These are phyloP conservation scores for Entamoeba invadens DNA, from an alignment of 208 protist species.

Conservation along the genomic window DNA sequence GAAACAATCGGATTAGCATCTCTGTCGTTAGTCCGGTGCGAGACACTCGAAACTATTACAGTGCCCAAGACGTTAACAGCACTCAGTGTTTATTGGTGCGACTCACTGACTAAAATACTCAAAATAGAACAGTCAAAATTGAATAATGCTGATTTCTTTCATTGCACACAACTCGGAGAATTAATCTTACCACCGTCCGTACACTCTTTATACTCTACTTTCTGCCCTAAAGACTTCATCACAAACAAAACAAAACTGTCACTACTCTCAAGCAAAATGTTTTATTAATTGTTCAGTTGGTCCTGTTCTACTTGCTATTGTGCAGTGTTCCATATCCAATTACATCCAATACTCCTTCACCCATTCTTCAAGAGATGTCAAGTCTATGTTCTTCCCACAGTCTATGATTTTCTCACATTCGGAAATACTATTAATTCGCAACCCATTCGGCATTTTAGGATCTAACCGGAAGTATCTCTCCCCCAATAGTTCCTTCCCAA, in stretches of 20 bases:
- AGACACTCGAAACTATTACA: neutral
- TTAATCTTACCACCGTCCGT: neutral
- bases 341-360: neutral
- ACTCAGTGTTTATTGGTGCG: neutral
- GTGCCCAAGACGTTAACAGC: neutral
- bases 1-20: neutral
- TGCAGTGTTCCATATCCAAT: too few species aligned
- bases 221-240: neutral
- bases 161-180: neutral
- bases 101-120: neutral
- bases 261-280: neutral
- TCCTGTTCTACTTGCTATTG: too few species aligned
- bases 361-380: neutral
- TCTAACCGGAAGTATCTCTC: neutral
- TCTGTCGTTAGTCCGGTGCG: neutral
- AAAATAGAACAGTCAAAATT: neutral
- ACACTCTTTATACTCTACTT: neutral
- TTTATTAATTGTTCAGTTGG: neutral
- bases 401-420: neutral
- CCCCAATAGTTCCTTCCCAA: neutral
- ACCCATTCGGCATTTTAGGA: neutral
- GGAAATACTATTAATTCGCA: neutral
- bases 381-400: neutral
- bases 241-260: neutral
- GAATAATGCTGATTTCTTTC: neutral